Evolutionary conservation across 2,329 filamentous ascomycete species (phyloP).

Genomic region (Venturia nashicola): DNA sequence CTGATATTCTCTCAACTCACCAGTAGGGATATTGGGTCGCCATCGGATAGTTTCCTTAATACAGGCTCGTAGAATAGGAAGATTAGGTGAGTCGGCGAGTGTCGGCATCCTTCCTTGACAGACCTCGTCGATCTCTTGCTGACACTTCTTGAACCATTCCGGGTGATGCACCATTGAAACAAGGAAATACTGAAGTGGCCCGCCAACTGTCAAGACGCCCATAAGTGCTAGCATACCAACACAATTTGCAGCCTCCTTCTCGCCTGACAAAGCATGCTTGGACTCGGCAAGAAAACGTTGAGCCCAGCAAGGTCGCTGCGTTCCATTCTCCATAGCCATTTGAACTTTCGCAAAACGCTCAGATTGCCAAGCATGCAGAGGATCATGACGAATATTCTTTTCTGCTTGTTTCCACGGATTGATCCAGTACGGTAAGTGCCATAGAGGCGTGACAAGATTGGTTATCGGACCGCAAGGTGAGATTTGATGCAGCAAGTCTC

Average conservation of each 20-base stretch:
- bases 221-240: slow-evolving; percentile 25
- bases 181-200: slow-evolving; percentile 20
- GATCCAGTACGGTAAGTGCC: slow-evolving; percentile 36
- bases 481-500: slow-evolving; percentile 46
- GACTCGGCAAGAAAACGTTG: slow-evolving; percentile 30
- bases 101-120: slow-evolving; percentile 29
- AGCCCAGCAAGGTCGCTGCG: slow-evolving; percentile 31
- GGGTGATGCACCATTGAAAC: slow-evolving; percentile 36
- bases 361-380: slow-evolving; percentile 41
- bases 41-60: slow-evolving; percentile 25
- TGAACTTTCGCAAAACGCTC: slow-evolving; percentile 27
- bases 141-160: slow-evolving; percentile 33
- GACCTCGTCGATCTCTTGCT: slow-evolving; percentile 32
- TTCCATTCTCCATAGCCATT: slow-evolving; percentile 27
- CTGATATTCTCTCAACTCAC: slow-evolving; percentile 18
- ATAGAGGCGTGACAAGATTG: slow-evolving; percentile 42
- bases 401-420: slow-evolving; percentile 45
- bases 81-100: slow-evolving; percentile 24
- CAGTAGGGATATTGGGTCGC: slow-evolving; percentile 39
- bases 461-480: slow-evolving; percentile 45
- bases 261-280: slow-evolving; percentile 21
- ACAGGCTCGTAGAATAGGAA: slow-evolving; percentile 20
- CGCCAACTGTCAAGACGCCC: slow-evolving; percentile 22
- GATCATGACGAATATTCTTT: slow-evolving; percentile 40
- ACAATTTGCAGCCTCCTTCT: slow-evolving; percentile 23